phyloP scores from a whole-genome alignment of 2,329 filamentous ascomycete species.

The Diaporthe longicolla region DNA sequence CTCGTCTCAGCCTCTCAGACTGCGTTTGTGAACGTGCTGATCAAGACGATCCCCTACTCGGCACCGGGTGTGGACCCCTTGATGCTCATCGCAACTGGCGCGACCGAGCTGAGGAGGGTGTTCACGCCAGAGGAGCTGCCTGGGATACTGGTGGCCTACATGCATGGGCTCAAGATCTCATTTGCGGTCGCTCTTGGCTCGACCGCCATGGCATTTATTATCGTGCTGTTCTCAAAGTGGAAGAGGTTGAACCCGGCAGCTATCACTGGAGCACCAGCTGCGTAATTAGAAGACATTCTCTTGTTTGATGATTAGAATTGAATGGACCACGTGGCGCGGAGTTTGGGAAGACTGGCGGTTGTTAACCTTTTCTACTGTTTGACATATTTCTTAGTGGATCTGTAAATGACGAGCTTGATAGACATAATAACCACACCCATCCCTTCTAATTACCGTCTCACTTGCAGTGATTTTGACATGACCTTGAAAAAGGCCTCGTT shows the following conservation, averaged over 20 bases:
- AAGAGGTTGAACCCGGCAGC: slow-evolving; percentile 38
- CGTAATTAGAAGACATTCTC: background rate
- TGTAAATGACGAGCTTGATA: background rate
- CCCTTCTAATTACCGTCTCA: background rate
- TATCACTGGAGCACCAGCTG: slow-evolving; percentile 27
- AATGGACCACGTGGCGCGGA: background rate
- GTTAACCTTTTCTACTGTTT: background rate
- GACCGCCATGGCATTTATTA: slow-evolving; percentile 30
- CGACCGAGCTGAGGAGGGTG: slow-evolving; percentile 64
- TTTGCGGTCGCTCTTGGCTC: slow-evolving; percentile 34
- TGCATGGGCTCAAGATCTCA: slow-evolving; percentile 45
- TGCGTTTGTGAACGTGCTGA: slow-evolving; percentile 55
- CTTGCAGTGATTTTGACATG: background rate
- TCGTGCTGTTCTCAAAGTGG: slow-evolving; percentile 35
- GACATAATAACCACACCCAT: background rate
- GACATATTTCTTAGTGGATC: background rate
- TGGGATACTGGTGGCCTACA: slow-evolving; percentile 70
- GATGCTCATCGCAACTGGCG: slow-evolving; percentile 53
- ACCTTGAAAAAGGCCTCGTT: background rate
- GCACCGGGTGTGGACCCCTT: slow-evolving; percentile 50
- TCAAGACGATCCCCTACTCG: slow-evolving; percentile 46
- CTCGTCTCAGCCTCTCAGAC: slow-evolving; percentile 60
- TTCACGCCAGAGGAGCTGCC: slow-evolving; percentile 61
- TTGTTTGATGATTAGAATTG: background rate
- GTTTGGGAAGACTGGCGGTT: background rate